Base-by-base conservation (phyloP, 306 rosid genomes). In the Trichosanthes truncata region DNA sequence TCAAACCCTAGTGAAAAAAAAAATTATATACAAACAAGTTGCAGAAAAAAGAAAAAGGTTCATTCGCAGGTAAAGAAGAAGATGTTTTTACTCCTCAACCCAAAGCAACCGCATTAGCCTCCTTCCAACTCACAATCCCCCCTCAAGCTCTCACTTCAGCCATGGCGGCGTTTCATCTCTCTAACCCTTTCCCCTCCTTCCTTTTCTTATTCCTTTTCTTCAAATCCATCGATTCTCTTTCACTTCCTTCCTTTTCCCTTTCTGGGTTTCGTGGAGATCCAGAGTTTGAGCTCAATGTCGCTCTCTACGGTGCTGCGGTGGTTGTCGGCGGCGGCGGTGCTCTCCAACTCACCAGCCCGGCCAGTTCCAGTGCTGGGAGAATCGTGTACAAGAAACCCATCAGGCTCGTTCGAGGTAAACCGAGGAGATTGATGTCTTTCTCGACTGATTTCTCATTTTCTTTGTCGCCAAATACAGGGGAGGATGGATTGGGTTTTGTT, bases 361-460 rank as follows among this genome's bases (percentile, higher is more conserved):
- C 17, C 68, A 77, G 79, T 81, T 87, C 90, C 5, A 81, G 84
- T 11, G 80, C 77, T 78, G 96, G 98, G 71, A 77, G 85, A 82
- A 80, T 88, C 78, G 71, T 85, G 86, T 87, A 77, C 88, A 91
- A 89, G 85, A 91, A 78, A 61, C 87, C 94, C 87, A 85, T 95
- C 78, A 89, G 84, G 88, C 88, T 95, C 57, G 65, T 80, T 45
- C 90, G 84, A 78, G 90, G 94, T 87, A 78, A 60, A 77, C 81
- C 93, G 49, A 84, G 63, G 87, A 87, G 79, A 78, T 84, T 82
- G 41, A 86, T 88, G 25, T 95, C 96, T 11, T 93, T 93, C 84
- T 88, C 93, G n/a, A 89, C 90, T 20, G 76, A 87, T 80, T 90
- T 95, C 87, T 84, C 90, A 2, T 91, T 93, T 82, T 90, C 93